Percentiles rank a stretch among this genome's conserved stretches.
Evolutionary conservation across 768 basidiomycete species (phyloP).

Genomic region (Artomyces pyxidatus): DNA sequence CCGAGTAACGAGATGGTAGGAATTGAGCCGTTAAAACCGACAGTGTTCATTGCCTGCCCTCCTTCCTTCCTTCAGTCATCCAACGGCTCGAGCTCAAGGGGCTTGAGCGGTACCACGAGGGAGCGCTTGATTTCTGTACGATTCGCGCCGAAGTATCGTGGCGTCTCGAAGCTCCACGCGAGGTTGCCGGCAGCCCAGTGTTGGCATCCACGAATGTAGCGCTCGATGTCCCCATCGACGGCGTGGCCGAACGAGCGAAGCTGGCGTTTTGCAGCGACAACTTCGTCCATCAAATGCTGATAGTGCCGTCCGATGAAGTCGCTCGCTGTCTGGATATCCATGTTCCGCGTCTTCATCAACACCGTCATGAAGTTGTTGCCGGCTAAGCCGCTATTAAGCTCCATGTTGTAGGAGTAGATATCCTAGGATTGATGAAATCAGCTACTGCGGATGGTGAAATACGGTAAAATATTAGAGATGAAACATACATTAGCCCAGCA

Average conservation of each 20-base stretch:
- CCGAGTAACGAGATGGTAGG: too few species aligned
- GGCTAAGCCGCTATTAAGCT: conserved; percentile 54
- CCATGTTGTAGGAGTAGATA: conserved; percentile 67
- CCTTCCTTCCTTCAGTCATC: conserved; percentile 1
- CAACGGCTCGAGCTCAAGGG: conserved; percentile 14
- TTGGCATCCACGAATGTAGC: conserved; percentile 47
- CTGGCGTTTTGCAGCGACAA: conserved; percentile 34
- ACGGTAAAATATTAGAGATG: not conserved
- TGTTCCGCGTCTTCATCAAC: conserved; percentile 46
- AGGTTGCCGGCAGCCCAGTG: conserved; percentile 59
- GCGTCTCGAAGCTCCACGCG: conserved; percentile 62
- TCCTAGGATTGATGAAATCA: too few species aligned
- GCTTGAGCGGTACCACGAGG: conserved; percentile 14
- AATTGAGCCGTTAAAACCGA: too few species aligned
- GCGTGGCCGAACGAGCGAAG: conserved; percentile 42
- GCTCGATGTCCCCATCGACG: conserved; percentile 42
- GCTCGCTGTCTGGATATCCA: conserved; percentile 50
- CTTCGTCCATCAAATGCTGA: conserved; percentile 41
- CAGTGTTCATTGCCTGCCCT: not conserved
- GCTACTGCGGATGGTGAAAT: not conserved
- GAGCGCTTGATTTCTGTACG: conserved; percentile 38
- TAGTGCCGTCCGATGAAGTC: conserved; percentile 49
- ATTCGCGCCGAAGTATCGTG: conserved; percentile 56
- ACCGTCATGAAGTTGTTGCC: conserved; percentile 67
- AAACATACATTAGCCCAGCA: conserved; percentile 61